Evolutionary conservation across 2,329 filamentous ascomycete genomes (phyloP), one percentile per base, ranked within the genome.

Genomic region (Phoma herbarum): DNA sequence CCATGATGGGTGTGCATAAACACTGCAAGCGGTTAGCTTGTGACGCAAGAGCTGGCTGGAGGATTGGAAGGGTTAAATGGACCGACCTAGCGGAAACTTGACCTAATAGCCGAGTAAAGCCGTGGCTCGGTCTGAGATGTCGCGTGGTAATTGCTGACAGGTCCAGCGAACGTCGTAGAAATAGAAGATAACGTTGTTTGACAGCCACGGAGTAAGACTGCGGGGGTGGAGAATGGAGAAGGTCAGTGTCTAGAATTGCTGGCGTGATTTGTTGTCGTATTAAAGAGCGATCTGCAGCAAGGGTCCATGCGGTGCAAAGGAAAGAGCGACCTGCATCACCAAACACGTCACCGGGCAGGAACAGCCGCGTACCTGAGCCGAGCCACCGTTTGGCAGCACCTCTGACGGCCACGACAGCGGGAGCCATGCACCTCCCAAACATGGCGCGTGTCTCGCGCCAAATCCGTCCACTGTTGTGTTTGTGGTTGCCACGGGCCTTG

Each of bases 11-110:
- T 50, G 53, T 50, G 52, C 59, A 58, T 61, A 42, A 56, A 63
- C 57, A 60, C 66, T 72, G 68, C 58, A 61, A 62, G 61, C 43
- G 60, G 55, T 54, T 56, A 56, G 54, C 50, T 57, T 39, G 50
- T 50, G 55, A 59, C 52, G 47, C 57, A 56, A 60, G 45, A 42
- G 22, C 42, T 43, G 28, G 28, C 22, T 35, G 22, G 4, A 20
- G 4, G 8, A 12, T 37, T 7, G 47, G 39, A n/a, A n/a, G 42
- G 51, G 23, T 31, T 20, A 20, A 23, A 22, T 31, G 25, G 14
- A 52, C 55, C 44, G 55, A 54, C 45, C 56, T 54, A 54, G 51
- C 41, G 50, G 41, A 51, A 42, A 50, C 56, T 54, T 59, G 37
- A 39, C 16, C 7, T 35, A 20, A 42, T 44, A 46, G 45, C 56